phyloP scores from a whole-genome alignment of 192 early-diverging fungal genomes.

The Obelidium mucronatum region DNA sequence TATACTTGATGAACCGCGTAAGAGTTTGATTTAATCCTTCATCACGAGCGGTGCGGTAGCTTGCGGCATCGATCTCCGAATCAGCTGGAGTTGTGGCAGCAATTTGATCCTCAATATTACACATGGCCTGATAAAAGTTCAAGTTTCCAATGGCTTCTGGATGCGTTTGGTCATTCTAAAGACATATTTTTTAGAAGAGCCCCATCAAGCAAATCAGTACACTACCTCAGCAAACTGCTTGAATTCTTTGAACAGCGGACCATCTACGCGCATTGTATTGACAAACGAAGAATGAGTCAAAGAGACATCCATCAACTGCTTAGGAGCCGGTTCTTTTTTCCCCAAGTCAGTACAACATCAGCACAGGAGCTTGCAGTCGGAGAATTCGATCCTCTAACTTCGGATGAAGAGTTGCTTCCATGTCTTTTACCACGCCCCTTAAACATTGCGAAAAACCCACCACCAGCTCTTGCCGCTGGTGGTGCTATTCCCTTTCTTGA shows the following conservation, averaged over 20 bases:
- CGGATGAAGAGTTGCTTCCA: neutral
- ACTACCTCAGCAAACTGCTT: neutral
- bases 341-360: neutral
- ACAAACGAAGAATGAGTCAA: neutral
- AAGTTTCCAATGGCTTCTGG: neutral
- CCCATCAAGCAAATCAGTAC: neutral
- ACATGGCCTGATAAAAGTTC: neutral
- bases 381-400: neutral
- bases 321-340: neutral
- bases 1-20: constrained; percentile 7
- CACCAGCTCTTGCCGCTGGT: neutral
- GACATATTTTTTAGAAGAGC: neutral
- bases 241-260: neutral
- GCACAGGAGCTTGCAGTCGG: neutral
- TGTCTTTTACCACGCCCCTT: neutral
- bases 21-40: constrained; percentile 1
- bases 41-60: neutral
- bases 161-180: neutral
- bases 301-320: neutral
- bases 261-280: neutral
- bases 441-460: neutral
- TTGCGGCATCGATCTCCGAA: neutral
- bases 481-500: neutral
- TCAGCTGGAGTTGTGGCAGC: neutral
- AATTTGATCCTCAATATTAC: constrained; percentile 10